A percentile compares a stretch with the other conserved stretches of the same genome.
These are phyloP conservation scores for Ceriops tagal DNA, from an alignment of 345 rosid species.

Conservation along the genomic window DNA sequence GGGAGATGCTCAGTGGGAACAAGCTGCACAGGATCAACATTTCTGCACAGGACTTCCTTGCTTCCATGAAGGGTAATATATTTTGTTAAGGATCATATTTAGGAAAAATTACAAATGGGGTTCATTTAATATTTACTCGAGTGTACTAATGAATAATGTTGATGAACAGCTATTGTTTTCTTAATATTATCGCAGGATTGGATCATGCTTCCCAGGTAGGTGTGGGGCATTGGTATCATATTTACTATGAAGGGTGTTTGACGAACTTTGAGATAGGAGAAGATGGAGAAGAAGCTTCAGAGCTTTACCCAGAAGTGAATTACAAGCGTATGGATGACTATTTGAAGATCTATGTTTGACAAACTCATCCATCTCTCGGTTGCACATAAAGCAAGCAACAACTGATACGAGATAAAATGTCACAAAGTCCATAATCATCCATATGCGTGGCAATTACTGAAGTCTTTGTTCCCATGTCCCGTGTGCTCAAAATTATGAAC, in stretches of 20 bases:
- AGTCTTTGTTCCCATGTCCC: too few species aligned
- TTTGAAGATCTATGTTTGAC: slow-evolving; percentile 36
- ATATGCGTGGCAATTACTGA: background rate
- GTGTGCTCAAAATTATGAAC: too few species aligned
- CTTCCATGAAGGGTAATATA: slow-evolving; percentile 49
- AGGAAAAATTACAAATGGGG: too few species aligned
- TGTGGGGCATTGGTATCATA: slow-evolving; percentile 76
- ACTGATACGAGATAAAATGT: background rate
- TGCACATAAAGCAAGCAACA: background rate
- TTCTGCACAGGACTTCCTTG: slow-evolving; percentile 49
- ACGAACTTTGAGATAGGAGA: slow-evolving; percentile 63
- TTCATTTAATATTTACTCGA: background rate
- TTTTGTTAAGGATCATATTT: too few species aligned
- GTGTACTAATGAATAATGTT: background rate
- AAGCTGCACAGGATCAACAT: slow-evolving; percentile 41
- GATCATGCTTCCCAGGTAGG: slow-evolving; percentile 59
- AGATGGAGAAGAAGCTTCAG: slow-evolving; percentile 66
- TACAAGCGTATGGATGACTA: slow-evolving; percentile 68
- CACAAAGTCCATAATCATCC: background rate
- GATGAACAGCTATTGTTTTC: too few species aligned
- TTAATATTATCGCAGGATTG: slow-evolving; percentile 35
- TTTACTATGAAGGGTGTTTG: slow-evolving; percentile 78
- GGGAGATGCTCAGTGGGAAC: slow-evolving; percentile 65
- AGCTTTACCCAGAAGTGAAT: slow-evolving; percentile 68
- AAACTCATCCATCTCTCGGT: too few species aligned